A percentile compares a stretch with the other conserved stretches of the same genome.
These are phyloP conservation scores for Pythium angustatum DNA, from an alignment of 352 stramenopile species.

Conservation along the genomic window DNA sequence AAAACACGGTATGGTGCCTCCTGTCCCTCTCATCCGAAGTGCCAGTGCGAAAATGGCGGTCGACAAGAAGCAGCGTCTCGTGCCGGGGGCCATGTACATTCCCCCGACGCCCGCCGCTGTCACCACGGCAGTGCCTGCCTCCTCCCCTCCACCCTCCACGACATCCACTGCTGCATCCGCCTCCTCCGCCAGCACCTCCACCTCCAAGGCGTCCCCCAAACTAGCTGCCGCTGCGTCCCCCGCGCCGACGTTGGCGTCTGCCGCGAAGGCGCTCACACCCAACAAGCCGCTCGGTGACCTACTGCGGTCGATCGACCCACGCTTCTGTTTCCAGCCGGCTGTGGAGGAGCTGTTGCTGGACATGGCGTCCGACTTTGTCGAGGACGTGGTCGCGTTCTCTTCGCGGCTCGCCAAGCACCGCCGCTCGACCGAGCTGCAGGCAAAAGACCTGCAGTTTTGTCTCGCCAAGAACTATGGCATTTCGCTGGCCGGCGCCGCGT, in stretches of 20 bases:
- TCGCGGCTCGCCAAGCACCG: slow-evolving; percentile 71
- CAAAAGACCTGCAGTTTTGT: slow-evolving; percentile 79
- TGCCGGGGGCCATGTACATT: slow-evolving; percentile 50
- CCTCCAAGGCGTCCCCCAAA: slow-evolving; percentile 1
- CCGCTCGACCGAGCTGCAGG: slow-evolving; percentile 67
- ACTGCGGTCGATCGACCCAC: slow-evolving; percentile 66
- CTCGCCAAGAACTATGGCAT: slow-evolving; percentile 87
- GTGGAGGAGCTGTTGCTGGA: slow-evolving; percentile 83
- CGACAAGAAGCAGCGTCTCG: slow-evolving; percentile 48
- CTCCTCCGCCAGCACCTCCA: not conserved
- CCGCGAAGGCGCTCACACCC: slow-evolving; percentile 59
- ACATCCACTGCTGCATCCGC: not conserved
- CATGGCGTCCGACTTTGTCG: slow-evolving; percentile 81
- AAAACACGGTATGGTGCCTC: slow-evolving; percentile 5
- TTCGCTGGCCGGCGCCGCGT: slow-evolving; percentile 51
- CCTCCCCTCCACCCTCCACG: slow-evolving; percentile 13
- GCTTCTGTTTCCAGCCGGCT: slow-evolving; percentile 72
- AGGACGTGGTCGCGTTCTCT: slow-evolving; percentile 73
- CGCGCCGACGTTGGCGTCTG: slow-evolving; percentile 33
- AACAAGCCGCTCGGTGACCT: slow-evolving; percentile 70
- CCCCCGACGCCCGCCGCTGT: slow-evolving; percentile 28
- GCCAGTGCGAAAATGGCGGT: slow-evolving; percentile 23
- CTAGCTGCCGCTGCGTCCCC: slow-evolving; percentile 39
- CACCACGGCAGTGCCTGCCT: slow-evolving; percentile 8
- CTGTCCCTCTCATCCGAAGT: not conserved